Conservation (phyloP, 352 stramenopile genomes). For the Globisporangium solare region DNA sequence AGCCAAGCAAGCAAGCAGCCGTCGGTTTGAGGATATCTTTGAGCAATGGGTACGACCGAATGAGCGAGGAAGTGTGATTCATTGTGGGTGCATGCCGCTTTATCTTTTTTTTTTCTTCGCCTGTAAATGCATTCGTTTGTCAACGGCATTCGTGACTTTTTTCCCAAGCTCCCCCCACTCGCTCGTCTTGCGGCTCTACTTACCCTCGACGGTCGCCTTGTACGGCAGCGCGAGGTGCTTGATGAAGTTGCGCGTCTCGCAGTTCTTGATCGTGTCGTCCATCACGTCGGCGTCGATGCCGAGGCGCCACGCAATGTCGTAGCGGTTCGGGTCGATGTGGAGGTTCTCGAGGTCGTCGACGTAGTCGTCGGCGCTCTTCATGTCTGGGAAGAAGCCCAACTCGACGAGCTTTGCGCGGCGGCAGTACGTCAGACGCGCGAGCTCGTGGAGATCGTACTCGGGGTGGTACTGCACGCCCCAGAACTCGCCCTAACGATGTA, state of each 20-base stretch:
- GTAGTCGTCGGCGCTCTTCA: constrained; percentile 65
- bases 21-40: neutral
- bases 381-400: constrained; percentile 68
- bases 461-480: constrained; percentile 84
- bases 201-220: constrained; percentile 42
- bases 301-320: constrained; percentile 75
- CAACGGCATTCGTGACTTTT: neutral
- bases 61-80: neutral
- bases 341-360: constrained; percentile 73
- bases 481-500: constrained; percentile 48
- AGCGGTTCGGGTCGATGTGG: constrained; percentile 59
- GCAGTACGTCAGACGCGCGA: constrained; percentile 70
- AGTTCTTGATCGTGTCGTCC: constrained; percentile 71
- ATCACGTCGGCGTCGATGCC: constrained; percentile 78
- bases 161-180: neutral
- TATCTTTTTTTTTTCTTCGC: constrained; percentile 11
- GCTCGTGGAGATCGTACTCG: constrained; percentile 81
- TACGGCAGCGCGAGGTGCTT: constrained; percentile 78
- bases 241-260: constrained; percentile 83
- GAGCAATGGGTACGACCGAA: neutral
- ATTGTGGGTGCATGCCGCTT: neutral
- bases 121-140: constrained; percentile 1
- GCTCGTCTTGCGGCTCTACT: neutral
- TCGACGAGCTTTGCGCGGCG: constrained; percentile 58
- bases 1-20: constrained; percentile 4